These are phyloP conservation scores for Pythium monospermum DNA, from an alignment of 352 stramenopile species.

Conservation along the genomic window DNA sequence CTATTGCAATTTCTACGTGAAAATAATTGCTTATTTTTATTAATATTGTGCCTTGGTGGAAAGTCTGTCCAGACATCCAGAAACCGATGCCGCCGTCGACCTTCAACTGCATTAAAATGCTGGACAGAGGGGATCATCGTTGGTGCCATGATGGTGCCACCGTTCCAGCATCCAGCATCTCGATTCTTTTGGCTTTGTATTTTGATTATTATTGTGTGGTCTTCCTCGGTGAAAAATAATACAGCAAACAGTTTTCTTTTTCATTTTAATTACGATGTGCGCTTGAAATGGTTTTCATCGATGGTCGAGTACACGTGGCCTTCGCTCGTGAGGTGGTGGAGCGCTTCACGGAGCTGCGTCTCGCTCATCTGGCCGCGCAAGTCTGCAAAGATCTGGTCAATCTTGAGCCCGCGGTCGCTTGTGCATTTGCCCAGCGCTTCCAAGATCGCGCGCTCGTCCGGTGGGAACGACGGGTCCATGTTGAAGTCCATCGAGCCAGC, in stretches of 20 bases:
- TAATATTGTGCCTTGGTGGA: too few relatives aligned
- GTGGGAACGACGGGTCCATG: slow-evolving; percentile 73
- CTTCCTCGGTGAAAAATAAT: too few relatives aligned
- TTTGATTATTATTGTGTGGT: too few relatives aligned
- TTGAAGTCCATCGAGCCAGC: slow-evolving; percentile 49
- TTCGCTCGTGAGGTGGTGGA: slow-evolving; percentile 84
- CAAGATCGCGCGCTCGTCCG: slow-evolving; percentile 75
- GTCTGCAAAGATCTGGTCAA: slow-evolving; percentile 72
- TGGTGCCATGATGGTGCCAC: too few relatives aligned
- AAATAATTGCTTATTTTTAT: too few relatives aligned
- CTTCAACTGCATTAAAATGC: too few relatives aligned
- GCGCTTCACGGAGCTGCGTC: slow-evolving; percentile 50
- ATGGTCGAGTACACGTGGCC: slow-evolving; percentile 90
- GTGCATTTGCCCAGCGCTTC: slow-evolving; percentile 67
- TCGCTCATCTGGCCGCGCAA: slow-evolving; percentile 65
- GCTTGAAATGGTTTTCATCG: slow-evolving; percentile 89
- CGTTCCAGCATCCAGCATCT: too few relatives aligned
- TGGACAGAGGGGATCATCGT: too few relatives aligned
- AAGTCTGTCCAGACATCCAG: too few relatives aligned
- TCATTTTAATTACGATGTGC: slow-evolving; percentile 80
- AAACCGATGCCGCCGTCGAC: too few relatives aligned
- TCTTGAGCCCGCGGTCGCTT: slow-evolving; percentile 69
- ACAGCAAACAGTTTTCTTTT: too few relatives aligned
- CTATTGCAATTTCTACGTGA: background rate
- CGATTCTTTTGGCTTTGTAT: too few relatives aligned